Evolutionary conservation across 2,329 filamentous ascomycete genomes (phyloP).

Genomic region (Endothia cerciana): DNA sequence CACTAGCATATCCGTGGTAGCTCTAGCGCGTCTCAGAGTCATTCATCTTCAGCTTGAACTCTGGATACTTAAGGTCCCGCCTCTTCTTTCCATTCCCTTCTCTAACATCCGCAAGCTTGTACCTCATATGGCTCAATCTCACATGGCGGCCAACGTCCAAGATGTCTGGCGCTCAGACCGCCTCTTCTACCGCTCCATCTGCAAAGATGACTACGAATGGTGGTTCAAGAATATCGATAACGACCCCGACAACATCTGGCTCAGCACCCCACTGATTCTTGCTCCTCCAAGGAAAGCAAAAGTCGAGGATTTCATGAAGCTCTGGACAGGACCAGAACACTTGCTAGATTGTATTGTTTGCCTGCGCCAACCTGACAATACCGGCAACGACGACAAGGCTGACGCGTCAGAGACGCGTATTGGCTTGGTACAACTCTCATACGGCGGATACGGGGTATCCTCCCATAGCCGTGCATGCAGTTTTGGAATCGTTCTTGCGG

Average conservation of each 20-base stretch:
- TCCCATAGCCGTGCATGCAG: constrained; percentile 34
- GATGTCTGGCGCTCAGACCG: constrained; percentile 34
- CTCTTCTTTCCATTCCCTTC: background rate
- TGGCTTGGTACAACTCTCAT: constrained; percentile 25
- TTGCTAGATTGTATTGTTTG: constrained; percentile 33
- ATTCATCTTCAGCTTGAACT: background rate
- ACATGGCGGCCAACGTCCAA: constrained; percentile 14
- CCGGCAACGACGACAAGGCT: constrained; percentile 18
- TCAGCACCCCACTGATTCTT: constrained; percentile 18
- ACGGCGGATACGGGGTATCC: background rate
- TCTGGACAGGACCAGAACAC: constrained; percentile 14
- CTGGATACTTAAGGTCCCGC: background rate
- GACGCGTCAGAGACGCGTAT: constrained; percentile 23
- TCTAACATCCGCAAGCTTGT: background rate
- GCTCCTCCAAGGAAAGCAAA: constrained; percentile 27
- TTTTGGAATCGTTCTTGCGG: constrained; percentile 33
- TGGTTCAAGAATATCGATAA: constrained; percentile 27
- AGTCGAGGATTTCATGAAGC: constrained; percentile 27
- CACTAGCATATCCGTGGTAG: no score
- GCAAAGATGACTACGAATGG: constrained; percentile 24
- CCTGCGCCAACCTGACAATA: constrained; percentile 21
- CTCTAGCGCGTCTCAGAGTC: no score
- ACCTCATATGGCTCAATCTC: background rate
- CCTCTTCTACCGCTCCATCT: constrained; percentile 34
- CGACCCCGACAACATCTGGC: constrained; percentile 31